Percentiles rank a stretch among this genome's conserved stretches.
phyloP scores from a whole-genome alignment of 495 filamentous ascomycete genomes.

The Oleoguttula mirabilis region DNA sequence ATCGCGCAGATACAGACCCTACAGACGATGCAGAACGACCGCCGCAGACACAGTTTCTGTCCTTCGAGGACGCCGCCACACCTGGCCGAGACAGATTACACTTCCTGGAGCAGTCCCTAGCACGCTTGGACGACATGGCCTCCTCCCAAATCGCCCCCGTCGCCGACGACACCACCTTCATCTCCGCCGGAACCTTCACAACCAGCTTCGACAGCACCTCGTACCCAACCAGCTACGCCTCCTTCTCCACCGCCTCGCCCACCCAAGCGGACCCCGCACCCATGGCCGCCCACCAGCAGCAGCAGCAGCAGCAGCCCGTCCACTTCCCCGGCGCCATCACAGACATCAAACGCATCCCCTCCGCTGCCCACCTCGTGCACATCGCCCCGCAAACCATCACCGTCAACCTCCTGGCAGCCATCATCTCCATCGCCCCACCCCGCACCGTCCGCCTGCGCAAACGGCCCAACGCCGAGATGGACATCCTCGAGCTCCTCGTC shows the following conservation, averaged over 20 bases:
- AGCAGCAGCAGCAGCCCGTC: neutral
- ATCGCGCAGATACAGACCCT: neutral
- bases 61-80: slow-evolving; percentile 1
- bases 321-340: slow-evolving; percentile 14
- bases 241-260: slow-evolving; percentile 2
- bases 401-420: slow-evolving; percentile 63
- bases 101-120: slow-evolving; percentile 65
- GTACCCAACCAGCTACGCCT: slow-evolving; percentile 1
- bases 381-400: slow-evolving; percentile 71
- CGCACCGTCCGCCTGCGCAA: slow-evolving; percentile 47
- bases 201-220: slow-evolving; percentile 5
- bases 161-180: slow-evolving; percentile 7
- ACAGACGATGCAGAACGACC: no score
- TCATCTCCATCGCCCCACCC: slow-evolving; percentile 58
- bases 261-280: neutral
- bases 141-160: slow-evolving; percentile 37
- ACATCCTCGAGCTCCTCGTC: slow-evolving; percentile 65
- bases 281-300: neutral
- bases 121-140: slow-evolving; percentile 44
- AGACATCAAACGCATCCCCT: slow-evolving; percentile 61
- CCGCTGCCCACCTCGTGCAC: slow-evolving; percentile 48
- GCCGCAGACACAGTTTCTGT: neutral
- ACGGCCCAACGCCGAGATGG: slow-evolving; percentile 31
- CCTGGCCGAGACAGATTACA: neutral
- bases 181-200: slow-evolving; percentile 28